Conservation (phyloP, 306 rosid genomes). For the Pueraria montana region DNA sequence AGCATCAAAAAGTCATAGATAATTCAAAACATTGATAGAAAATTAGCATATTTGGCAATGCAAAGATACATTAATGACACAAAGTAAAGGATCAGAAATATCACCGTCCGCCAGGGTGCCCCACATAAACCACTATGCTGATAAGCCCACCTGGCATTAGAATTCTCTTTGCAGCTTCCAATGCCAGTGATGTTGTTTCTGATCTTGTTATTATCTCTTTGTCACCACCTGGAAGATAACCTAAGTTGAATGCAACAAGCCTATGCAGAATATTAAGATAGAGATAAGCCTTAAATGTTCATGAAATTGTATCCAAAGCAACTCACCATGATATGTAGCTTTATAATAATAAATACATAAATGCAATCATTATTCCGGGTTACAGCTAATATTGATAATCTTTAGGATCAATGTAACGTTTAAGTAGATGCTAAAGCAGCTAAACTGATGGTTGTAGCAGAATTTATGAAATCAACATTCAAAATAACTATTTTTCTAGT, state of each 20-base stretch:
- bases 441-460: not conserved
- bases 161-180: conserved; percentile 77
- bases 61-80: not conserved
- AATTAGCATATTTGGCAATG: conserved; percentile 19
- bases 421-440: not conserved
- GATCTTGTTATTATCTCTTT: conserved; percentile 77
- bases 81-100: conserved; percentile 43
- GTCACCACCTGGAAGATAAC: conserved; percentile 95
- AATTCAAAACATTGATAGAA: conserved; percentile 22
- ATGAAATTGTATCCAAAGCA: conserved; percentile 15
- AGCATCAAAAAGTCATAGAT: not conserved
- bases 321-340: conserved; percentile 8
- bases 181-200: conserved; percentile 74
- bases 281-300: conserved; percentile 10
- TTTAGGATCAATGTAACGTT: not conserved
- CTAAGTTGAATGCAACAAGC: conserved; percentile 94
- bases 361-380: conserved; percentile 11
- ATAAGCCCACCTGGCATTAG: conserved; percentile 80
- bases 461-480: conserved; percentile 7
- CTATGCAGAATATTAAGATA: conserved; percentile 57
- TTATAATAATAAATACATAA: conserved; percentile 8
- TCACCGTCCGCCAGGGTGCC: conserved; percentile 96
- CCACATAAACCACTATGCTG: conserved; percentile 86
- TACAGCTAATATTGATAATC: not conserved
- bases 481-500: not conserved